Percentiles rank a stretch among this genome's conserved stretches.
phyloP scores from a whole-genome alignment of 257 asterid genomes.

The Solanum chmielewskii region DNA sequence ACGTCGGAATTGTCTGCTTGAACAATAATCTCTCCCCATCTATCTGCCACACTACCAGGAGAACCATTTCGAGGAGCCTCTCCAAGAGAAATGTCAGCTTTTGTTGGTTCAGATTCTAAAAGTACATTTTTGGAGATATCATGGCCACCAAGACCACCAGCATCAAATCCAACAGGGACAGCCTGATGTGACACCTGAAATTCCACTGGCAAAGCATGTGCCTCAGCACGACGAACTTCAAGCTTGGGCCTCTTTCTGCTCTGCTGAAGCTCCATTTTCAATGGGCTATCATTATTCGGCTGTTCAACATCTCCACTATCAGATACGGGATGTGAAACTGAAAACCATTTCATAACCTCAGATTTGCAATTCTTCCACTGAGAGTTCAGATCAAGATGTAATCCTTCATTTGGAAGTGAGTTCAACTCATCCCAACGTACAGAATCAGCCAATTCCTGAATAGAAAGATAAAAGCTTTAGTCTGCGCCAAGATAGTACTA shows the following conservation, averaged over 20 bases:
- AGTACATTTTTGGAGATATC: slow-evolving; percentile 16
- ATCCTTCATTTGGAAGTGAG: slow-evolving; percentile 38
- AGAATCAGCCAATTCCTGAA: slow-evolving; percentile 72
- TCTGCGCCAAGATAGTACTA: background rate
- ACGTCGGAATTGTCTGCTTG: slow-evolving; percentile 44
- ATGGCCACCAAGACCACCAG: slow-evolving; percentile 31
- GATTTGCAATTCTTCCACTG: slow-evolving; percentile 88
- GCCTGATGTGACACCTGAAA: slow-evolving; percentile 38
- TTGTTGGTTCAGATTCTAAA: slow-evolving; percentile 35
- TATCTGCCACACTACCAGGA: slow-evolving; percentile 27
- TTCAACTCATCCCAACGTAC: slow-evolving; percentile 75
- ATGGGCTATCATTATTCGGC: slow-evolving; percentile 31
- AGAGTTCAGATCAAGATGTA: slow-evolving; percentile 35
- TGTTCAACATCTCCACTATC: slow-evolving; percentile 33
- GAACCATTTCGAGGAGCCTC: slow-evolving; percentile 24
- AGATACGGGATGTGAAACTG: slow-evolving; percentile 50
- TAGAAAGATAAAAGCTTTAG: slow-evolving; percentile 1
- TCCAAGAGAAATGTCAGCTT: slow-evolving; percentile 20
- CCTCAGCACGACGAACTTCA: slow-evolving; percentile 96
- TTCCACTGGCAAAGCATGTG: slow-evolving; percentile 34
- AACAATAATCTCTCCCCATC: slow-evolving; percentile 64
- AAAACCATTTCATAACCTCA: slow-evolving; percentile 88
- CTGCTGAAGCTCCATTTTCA: slow-evolving; percentile 35
- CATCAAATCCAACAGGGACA: slow-evolving; percentile 37
- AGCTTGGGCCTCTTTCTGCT: slow-evolving; percentile 90